These are phyloP conservation scores for Diaporthe sp. DNA, from an alignment of 2,329 filamentous ascomycete genomes.

Conservation along the genomic window DNA sequence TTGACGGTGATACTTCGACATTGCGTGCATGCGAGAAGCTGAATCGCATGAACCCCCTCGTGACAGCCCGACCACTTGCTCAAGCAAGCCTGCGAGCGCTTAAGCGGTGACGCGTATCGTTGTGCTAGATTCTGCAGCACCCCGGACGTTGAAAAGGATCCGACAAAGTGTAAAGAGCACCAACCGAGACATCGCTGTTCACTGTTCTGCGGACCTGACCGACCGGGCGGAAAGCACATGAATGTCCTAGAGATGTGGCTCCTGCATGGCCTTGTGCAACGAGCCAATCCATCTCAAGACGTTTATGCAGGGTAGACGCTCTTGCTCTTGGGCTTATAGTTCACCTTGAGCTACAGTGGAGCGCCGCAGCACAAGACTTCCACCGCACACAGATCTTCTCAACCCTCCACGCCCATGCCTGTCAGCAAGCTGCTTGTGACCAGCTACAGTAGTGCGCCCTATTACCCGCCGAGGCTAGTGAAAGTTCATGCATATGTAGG, in stretches of 20 bases:
- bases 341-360: not conserved
- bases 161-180: not conserved
- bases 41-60: not conserved
- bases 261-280: conserved; percentile 32
- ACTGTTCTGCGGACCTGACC: conserved; percentile 12
- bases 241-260: conserved; percentile 12
- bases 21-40: not conserved
- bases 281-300: conserved; percentile 16
- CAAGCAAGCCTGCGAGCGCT: not conserved
- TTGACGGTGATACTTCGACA: conserved; percentile 11
- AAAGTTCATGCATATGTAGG: conserved; percentile 45
- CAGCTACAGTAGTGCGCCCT: conserved; percentile 40
- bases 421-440: conserved; percentile 29
- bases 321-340: not conserved
- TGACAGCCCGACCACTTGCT: conserved; percentile 6
- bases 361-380: conserved; percentile 6
- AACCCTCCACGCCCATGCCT: not conserved
- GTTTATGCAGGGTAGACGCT: conserved; percentile 12
- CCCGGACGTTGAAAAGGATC: not conserved
- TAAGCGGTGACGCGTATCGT: not conserved
- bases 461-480: conserved; percentile 50
- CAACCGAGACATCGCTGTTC: not conserved
- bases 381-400: not conserved
- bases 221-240: conserved; percentile 7
- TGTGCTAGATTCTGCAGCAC: conserved; percentile 1